Conservation (phyloP, 345 rosid genomes). For the Rhizophora mangle region DNA sequence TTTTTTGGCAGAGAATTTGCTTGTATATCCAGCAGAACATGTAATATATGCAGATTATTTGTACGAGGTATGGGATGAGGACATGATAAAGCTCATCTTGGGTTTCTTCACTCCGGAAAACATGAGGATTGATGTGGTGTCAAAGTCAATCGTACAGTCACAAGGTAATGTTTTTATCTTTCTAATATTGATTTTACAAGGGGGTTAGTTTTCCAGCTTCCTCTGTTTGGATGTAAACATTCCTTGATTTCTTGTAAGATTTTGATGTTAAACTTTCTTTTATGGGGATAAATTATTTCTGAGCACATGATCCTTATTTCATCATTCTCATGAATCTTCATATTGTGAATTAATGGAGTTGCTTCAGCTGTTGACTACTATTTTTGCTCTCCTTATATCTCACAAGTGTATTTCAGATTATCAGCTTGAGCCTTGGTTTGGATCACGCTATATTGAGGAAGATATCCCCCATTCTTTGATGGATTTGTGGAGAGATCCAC, state of each 20-base stretch:
- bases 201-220: background rate
- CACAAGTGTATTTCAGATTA: constrained; percentile 43
- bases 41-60: constrained; percentile 80
- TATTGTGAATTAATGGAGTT: background rate
- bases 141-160: constrained; percentile 57
- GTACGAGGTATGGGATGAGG: constrained; percentile 82
- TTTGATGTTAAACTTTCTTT: background rate
- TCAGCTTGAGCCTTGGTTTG: constrained; percentile 86
- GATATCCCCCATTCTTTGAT: constrained; percentile 59
- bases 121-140: constrained; percentile 90
- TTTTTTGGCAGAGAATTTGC: constrained; percentile 70
- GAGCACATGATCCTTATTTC: background rate
- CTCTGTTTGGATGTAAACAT: background rate
- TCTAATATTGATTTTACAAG: background rate
- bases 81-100: constrained; percentile 54
- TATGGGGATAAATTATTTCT: background rate
- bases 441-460: constrained; percentile 68
- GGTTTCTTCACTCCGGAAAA: constrained; percentile 73
- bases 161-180: constrained; percentile 47
- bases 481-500: constrained; percentile 76
- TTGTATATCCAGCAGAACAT: constrained; percentile 78
- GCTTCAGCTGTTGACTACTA: constrained; percentile 6
- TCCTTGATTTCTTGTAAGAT: background rate
- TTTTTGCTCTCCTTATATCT: background rate
- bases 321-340: background rate